Conservation (phyloP, 371 early-diverging fungal genomes). For the Apophysomyces variabilis region DNA sequence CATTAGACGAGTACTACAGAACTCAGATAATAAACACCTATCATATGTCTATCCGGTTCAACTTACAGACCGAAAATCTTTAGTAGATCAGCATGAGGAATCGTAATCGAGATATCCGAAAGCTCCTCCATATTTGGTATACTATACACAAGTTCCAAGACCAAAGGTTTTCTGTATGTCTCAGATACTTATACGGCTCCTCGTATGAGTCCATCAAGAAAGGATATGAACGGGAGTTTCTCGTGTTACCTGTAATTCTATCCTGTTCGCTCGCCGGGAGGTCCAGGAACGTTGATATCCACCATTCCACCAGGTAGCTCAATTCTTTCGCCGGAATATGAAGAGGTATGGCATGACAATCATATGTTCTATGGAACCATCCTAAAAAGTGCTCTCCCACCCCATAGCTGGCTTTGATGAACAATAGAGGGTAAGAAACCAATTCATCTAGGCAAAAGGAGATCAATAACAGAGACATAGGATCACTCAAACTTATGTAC, state of each 20-base stretch:
- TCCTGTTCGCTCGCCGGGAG: background rate
- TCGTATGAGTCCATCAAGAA: background rate
- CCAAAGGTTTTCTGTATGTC: background rate
- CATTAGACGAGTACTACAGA: background rate
- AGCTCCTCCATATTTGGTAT: background rate
- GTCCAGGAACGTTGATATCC: conserved; percentile 1
- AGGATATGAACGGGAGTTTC: background rate
- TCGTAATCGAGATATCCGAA: conserved; percentile 1
- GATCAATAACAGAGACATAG: no score
- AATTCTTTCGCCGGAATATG: background rate
- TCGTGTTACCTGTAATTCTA: conserved; percentile 3
- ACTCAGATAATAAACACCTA: background rate
- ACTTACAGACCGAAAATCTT: conserved; percentile 11
- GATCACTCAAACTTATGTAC: background rate
- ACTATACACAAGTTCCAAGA: background rate
- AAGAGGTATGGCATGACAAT: background rate
- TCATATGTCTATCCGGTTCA: background rate
- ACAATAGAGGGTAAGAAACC: background rate
- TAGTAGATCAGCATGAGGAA: background rate
- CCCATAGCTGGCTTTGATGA: background rate
- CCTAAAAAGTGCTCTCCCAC: background rate
- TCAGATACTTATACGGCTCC: background rate
- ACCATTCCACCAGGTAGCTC: background rate
- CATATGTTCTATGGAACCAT: conserved; percentile 2
- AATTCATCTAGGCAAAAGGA: background rate